These are phyloP conservation scores for Nematocida sp. DNA, from an alignment of 371 early-diverging fungal genomes.

Conservation along the genomic window DNA sequence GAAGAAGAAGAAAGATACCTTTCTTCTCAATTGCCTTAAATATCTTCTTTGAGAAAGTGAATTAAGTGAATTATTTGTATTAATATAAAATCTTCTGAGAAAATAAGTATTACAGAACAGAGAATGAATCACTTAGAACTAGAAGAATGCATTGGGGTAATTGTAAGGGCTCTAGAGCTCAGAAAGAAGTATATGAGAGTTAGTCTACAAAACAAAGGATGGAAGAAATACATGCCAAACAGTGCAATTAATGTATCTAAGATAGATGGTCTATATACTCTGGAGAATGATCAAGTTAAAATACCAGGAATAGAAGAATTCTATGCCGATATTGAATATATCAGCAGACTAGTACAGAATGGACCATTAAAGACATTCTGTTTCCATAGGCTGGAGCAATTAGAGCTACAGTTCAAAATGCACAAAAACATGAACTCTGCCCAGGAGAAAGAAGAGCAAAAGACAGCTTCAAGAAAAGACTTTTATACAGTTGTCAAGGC, in stretches of 20 bases:
- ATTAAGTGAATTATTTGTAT: background rate
- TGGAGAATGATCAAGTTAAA: constrained; percentile 1
- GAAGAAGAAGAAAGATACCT: too few species aligned
- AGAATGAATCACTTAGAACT: constrained; percentile 5
- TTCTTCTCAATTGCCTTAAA: too few species aligned
- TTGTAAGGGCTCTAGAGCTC: constrained; percentile 47
- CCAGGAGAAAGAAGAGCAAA: constrained; percentile 76
- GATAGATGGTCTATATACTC: background rate
- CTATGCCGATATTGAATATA: constrained; percentile 75
- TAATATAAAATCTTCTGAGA: constrained; percentile 18
- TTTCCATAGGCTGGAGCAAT: constrained; percentile 77
- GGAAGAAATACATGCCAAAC: background rate
- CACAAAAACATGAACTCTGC: constrained; percentile 70
- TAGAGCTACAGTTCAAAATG: constrained; percentile 86
- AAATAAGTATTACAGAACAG: too few species aligned
- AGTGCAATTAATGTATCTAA: background rate
- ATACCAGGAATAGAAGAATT: constrained; percentile 71
- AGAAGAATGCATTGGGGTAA: background rate
- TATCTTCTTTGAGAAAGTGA: too few species aligned
- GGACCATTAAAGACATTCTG: constrained; percentile 89
- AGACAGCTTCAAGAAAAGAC: constrained; percentile 79
- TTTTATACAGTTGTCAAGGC: constrained; percentile 96
- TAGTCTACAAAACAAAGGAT: constrained; percentile 42
- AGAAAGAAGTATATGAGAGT: constrained; percentile 52
- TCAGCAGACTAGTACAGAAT: constrained; percentile 75